These are phyloP conservation scores for Schizonepeta tenuifolia DNA, from an alignment of 257 asterid species.

Conservation along the genomic window DNA sequence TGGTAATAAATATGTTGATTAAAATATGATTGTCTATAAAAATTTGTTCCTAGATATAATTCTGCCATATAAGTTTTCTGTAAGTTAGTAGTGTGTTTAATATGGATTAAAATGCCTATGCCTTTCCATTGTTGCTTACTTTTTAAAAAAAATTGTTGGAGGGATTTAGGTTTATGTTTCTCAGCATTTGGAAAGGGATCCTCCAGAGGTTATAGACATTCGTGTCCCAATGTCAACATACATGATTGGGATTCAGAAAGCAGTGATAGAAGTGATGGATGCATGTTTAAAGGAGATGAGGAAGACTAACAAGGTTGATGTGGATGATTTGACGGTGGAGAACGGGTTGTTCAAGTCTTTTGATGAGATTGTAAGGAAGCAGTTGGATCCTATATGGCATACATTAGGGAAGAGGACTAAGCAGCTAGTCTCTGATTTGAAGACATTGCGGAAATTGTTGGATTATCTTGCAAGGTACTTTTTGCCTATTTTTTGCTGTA, in stretches of 20 bases:
- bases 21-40: background rate
- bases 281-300: conserved; percentile 97
- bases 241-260: conserved; percentile 90
- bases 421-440: conserved; percentile 96
- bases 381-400: conserved; percentile 99
- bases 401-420: conserved; percentile 91
- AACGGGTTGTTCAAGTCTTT: conserved; percentile 95
- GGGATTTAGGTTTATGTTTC: conserved; percentile 79
- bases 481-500: conserved; percentile 13
- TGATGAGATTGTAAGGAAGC: conserved; percentile 92
- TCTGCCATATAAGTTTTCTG: background rate
- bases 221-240: conserved; percentile 87
- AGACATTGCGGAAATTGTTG: conserved; percentile 88
- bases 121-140: conserved; percentile 1
- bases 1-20: background rate
- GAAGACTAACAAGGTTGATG: conserved; percentile 95
- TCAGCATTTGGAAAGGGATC: conserved; percentile 88
- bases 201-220: conserved; percentile 90
- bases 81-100: background rate
- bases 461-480: conserved; percentile 91
- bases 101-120: background rate
- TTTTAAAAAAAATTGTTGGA: background rate
- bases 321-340: conserved; percentile 96
- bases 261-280: conserved; percentile 94
- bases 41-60: background rate